Evolutionary conservation across 75 land plant species (phyloP), one percentile per base, ranked within the genome.

Genomic region (Larix kaempferi): DNA sequence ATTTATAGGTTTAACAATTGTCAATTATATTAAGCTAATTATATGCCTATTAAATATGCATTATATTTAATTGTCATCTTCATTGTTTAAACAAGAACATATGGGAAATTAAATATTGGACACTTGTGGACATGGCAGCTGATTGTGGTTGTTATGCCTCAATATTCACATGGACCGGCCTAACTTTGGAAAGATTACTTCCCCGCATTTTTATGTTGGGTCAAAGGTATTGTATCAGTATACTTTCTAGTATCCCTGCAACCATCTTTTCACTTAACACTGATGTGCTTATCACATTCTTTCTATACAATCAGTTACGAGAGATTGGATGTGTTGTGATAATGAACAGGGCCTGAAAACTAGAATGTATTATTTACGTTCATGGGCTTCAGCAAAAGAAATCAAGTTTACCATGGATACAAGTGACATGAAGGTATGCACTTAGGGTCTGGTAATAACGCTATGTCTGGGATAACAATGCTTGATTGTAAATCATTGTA

Each of bases 81-180:
- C 16, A 27, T 8, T 81, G 7, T 25, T 54, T 78, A 6, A 17
- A 61, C 86, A 94, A 93, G 79, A 96, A 95, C 83, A 95, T 96
- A 3, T 96, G 99, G 99, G 99, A 94, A 75, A 91, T 96, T 27
- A 94, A 96, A 78, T 98, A 96, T 76, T 84, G 85, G 75, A 86
- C 89, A 1, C 64, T 94, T 41, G 98, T 96, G 54, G 98, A 96
- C 77, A 94, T 96, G 98, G 99, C 99, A 73, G 91, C 84, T 54
- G 99, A 96, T 64, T 90, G 98, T 61, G 99, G 99, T 4, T 90
- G 91, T 77, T 93, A 83, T 54, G 99, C 82, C 78, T 96, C 1
- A 96, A 96, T 74, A 94, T 96, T 21, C 97, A 93, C 63, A 93
- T 96, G 96, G 97, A 96, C 71, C 99, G 92, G 77, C 91, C 99